phyloP scores from a whole-genome alignment of 139 green algal species.

The Zygnema cylindricum region DNA sequence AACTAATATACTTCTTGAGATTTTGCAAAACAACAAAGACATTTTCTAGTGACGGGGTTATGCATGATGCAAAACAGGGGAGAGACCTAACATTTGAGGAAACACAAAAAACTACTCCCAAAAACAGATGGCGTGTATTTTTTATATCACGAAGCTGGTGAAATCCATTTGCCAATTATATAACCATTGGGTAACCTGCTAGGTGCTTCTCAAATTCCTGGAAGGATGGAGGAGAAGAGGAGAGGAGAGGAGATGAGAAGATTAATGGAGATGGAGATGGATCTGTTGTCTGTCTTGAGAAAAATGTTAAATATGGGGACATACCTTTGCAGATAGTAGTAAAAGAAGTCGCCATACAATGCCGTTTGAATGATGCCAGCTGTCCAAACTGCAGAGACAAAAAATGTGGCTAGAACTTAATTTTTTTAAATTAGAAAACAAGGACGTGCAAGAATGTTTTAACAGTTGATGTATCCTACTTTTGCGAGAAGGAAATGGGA shows the following conservation, averaged over 20 bases:
- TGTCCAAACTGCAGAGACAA: constrained; percentile 85
- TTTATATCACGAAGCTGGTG: not conserved
- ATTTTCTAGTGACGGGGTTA: too few relatives aligned
- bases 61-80: too few relatives aligned
- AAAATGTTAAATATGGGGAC: not conserved
- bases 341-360: constrained; percentile 99
- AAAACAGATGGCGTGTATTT: too few relatives aligned
- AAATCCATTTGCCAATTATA: not conserved
- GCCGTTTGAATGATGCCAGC: constrained; percentile 89
- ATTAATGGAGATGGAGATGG: not conserved
- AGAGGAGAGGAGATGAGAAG: not conserved
- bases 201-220: not conserved
- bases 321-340: constrained; percentile 85
- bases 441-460: too few relatives aligned
- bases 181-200: not conserved
- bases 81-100: too few relatives aligned
- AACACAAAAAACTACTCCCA: too few relatives aligned
- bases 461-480: too few relatives aligned
- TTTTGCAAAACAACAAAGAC: too few relatives aligned
- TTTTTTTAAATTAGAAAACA: too few relatives aligned
- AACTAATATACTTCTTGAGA: too few relatives aligned
- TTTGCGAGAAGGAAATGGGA: too few relatives aligned
- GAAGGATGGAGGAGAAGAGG: not conserved
- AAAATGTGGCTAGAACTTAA: too few relatives aligned
- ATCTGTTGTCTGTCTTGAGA: not conserved